These are phyloP conservation scores for Candida tropicalis DNA, from an alignment of 1,139 yeast species.

Conservation along the genomic window DNA sequence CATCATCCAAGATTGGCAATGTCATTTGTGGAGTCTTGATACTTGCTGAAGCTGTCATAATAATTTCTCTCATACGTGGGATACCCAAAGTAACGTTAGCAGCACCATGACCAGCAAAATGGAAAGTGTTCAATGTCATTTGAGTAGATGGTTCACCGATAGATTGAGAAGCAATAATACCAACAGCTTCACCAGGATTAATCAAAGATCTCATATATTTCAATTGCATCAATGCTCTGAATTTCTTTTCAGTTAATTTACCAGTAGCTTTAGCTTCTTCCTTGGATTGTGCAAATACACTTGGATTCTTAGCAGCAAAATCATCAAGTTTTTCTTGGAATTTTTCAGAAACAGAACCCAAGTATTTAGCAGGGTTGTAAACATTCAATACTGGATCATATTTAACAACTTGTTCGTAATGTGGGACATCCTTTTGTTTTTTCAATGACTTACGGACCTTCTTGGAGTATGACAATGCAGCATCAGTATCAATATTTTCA, in stretches of 20 bases:
- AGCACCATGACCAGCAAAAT: conserved; percentile 99
- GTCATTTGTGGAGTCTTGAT: conserved; percentile 99
- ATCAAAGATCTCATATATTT: conserved; percentile 96
- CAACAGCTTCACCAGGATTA: conserved; percentile 97
- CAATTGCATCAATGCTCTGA: conserved; percentile 96
- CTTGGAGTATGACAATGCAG: conserved; percentile 79
- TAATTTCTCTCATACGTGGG: conserved; percentile 99
- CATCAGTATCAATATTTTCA: conserved; percentile 77
- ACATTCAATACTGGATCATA: conserved; percentile 89
- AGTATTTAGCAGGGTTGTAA: conserved; percentile 82
- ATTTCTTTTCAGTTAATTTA: conserved; percentile 77
- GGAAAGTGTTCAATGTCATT: conserved; percentile 99
- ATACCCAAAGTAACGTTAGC: conserved; percentile 99
- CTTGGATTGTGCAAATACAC: conserved; percentile 55
- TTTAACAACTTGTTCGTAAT: conserved; percentile 62
- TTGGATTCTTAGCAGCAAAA: conserved; percentile 59
- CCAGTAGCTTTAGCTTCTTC: conserved; percentile 44
- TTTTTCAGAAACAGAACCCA: conserved; percentile 91
- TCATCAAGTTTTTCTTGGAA: conserved; percentile 81
- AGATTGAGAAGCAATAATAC: conserved; percentile 97
- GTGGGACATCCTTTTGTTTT: conserved; percentile 66
- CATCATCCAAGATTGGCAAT: conserved; percentile 77
- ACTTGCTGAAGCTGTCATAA: conserved; percentile 96
- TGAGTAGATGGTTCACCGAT: conserved; percentile 99
- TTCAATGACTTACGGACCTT: conserved; percentile 75